phyloP scores from a whole-genome alignment of 169 alveolate species.

The Theileria parva region DNA sequence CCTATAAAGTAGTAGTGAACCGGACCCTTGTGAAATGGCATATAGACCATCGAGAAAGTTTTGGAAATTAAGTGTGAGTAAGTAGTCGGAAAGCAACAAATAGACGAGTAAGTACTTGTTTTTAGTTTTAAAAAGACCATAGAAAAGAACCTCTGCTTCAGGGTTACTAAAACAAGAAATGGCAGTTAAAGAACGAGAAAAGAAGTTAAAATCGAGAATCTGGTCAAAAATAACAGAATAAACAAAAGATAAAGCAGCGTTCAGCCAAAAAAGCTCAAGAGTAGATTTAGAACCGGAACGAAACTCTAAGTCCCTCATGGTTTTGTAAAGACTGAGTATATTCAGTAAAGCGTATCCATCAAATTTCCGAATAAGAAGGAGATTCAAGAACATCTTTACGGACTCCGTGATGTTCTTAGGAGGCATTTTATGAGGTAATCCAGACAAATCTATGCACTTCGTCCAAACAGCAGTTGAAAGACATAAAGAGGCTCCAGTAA shows the following conservation, averaged over 20 bases:
- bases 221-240: constrained; percentile 4
- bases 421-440: background rate
- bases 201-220: constrained; percentile 23
- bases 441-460: constrained; percentile 12
- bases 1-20: background rate
- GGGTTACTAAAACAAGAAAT: constrained; percentile 29
- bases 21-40: background rate
- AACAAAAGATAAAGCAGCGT: constrained; percentile 2
- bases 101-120: constrained; percentile 36
- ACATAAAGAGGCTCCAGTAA: constrained; percentile 22
- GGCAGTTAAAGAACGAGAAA: constrained; percentile 38
- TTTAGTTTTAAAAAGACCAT: constrained; percentile 30
- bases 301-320: constrained; percentile 29
- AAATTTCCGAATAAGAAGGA: constrained; percentile 34
- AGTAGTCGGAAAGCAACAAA: constrained; percentile 46
- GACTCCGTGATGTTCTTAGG: background rate
- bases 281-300: constrained; percentile 5
- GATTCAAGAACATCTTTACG: background rate
- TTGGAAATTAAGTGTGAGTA: constrained; percentile 11
- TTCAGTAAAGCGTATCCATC: constrained; percentile 14
- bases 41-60: background rate
- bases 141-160: constrained; percentile 10
- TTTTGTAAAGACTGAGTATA: constrained; percentile 22
- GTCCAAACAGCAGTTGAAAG: constrained; percentile 43
- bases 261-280: constrained; percentile 11